These are phyloP conservation scores for Venturia nashicola DNA, from an alignment of 2,329 filamentous ascomycete genomes.

Conservation along the genomic window DNA sequence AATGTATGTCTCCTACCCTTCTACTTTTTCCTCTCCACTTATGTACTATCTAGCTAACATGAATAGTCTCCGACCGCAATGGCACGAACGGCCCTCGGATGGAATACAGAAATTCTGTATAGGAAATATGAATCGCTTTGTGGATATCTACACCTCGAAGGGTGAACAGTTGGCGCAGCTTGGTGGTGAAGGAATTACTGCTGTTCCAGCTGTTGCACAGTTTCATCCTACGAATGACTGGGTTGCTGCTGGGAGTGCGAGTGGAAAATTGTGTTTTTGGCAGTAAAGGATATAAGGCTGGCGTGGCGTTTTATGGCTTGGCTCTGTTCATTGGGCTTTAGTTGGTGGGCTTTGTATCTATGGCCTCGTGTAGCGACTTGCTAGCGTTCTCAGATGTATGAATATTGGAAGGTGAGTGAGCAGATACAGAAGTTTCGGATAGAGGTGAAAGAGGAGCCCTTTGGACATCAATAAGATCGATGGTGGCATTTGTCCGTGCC, in stretches of 20 bases:
- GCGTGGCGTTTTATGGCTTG: too few relatives aligned
- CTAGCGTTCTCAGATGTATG: background rate
- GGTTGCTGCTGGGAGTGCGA: constrained; percentile 84
- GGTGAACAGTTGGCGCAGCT: constrained; percentile 83
- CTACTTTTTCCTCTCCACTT: background rate
- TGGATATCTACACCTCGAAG: constrained; percentile 73
- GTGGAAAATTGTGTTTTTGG: constrained; percentile 88
- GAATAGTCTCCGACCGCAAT: constrained; percentile 62
- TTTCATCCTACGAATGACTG: constrained; percentile 83
- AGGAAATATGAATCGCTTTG: constrained; percentile 95
- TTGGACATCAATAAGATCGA: background rate
- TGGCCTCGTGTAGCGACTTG: background rate
- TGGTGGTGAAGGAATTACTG: constrained; percentile 80
- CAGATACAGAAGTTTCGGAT: background rate
- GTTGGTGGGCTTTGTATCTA: background rate
- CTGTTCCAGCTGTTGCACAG: constrained; percentile 82
- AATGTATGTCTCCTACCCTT: constrained; percentile 41
- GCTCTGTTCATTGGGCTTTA: too few relatives aligned
- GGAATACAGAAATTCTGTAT: constrained; percentile 81
- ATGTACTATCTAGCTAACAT: background rate
- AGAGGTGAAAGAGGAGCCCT: background rate
- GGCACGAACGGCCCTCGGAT: constrained; percentile 70
- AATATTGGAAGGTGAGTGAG: background rate
- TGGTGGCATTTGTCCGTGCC: too few relatives aligned
- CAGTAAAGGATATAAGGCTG: constrained; percentile 37